phyloP scores from a whole-genome alignment of 1,284 basidiomycete genomes.

The Puccinia polysora region DNA sequence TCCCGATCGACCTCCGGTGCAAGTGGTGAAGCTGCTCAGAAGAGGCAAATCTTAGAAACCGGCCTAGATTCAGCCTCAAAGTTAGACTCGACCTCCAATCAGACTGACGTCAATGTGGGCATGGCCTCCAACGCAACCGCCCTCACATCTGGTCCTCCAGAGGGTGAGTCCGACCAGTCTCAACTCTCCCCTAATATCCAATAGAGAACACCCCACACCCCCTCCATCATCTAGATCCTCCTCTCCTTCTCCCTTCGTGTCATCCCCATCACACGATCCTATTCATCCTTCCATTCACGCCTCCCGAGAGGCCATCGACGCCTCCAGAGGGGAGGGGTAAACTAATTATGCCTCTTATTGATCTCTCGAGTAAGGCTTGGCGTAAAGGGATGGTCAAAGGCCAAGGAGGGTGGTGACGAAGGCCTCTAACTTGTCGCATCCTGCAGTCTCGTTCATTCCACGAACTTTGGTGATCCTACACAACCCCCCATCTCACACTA shows the following conservation, averaged over 20 bases:
- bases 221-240: too few species aligned
- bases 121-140: neutral
- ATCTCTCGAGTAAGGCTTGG: too few species aligned
- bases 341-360: too few species aligned
- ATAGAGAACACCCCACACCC: too few species aligned
- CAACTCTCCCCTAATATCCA: neutral
- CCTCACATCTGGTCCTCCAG: neutral
- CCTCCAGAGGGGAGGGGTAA: too few species aligned
- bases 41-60: constrained; percentile 20
- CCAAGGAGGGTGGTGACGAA: too few species aligned
- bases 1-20: constrained; percentile 20
- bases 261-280: too few species aligned
- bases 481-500: neutral
- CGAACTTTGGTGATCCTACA: constrained; percentile 2
- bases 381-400: too few species aligned
- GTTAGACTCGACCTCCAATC: neutral
- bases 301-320: too few species aligned
- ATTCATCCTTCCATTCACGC: too few species aligned
- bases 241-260: too few species aligned
- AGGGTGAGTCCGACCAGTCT: neutral
- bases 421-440: neutral
- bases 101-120: neutral
- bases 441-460: neutral
- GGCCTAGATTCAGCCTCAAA: neutral
- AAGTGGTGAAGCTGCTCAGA: neutral